These are phyloP conservation scores for Syzygium malaccense DNA, from an alignment of 441 rosid genomes.

Conservation along the genomic window DNA sequence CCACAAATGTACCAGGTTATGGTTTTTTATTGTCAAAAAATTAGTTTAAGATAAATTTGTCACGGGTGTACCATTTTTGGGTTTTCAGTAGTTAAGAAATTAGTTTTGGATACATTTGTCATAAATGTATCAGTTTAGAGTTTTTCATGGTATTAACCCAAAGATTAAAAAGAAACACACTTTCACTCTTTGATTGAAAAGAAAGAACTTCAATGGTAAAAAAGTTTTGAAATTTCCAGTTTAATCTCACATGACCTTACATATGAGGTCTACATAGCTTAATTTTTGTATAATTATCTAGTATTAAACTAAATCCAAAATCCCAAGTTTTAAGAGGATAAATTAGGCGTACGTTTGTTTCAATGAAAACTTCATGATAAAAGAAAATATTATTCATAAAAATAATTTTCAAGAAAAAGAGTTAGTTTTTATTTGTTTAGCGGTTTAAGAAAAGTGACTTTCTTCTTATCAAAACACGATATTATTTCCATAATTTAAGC, in stretches of 20 bases:
- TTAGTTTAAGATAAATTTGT: no score
- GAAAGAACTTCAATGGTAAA: background rate
- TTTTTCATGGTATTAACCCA: no score
- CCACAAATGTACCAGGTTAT: no score
- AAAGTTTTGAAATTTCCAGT: background rate
- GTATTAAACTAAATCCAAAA: background rate
- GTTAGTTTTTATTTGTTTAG: background rate
- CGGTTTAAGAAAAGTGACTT: background rate
- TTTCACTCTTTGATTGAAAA: background rate
- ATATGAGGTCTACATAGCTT: background rate
- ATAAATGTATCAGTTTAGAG: no score
- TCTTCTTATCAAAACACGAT: background rate
- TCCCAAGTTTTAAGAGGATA: background rate
- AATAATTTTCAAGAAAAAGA: background rate
- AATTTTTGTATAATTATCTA: background rate
- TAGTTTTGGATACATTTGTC: no score
- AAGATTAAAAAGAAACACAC: background rate
- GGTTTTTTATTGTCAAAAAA: no score
- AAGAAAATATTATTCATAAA: background rate
- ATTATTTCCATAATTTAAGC: background rate
- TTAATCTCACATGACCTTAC: background rate
- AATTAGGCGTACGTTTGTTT: background rate
- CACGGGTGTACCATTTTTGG: no score
- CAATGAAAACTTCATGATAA: background rate
- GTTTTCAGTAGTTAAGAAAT: no score